Evolutionary conservation across 2,329 filamentous ascomycete genomes (phyloP).

Genomic region (Apiospora saccharicola): DNA sequence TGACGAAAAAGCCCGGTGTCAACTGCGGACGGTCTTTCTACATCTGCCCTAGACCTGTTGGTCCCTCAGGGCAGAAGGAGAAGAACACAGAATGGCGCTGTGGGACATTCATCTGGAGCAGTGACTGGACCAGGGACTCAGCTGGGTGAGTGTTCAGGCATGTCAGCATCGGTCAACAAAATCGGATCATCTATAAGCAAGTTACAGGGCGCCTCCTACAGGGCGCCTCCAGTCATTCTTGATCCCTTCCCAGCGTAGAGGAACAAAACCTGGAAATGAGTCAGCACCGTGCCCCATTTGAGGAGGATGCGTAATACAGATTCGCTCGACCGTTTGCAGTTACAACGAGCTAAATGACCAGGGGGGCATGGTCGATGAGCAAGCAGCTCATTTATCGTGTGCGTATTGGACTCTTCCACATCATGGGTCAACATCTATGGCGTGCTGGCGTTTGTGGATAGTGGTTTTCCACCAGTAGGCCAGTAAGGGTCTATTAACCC

Average conservation of each 20-base stretch:
- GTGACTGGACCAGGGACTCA: slow-evolving; percentile 57
- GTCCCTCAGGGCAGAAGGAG: slow-evolving; percentile 85
- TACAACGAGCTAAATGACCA: not conserved
- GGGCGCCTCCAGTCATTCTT: not conserved
- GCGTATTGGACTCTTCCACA: not conserved
- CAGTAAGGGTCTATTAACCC: too few species aligned
- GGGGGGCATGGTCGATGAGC: not conserved
- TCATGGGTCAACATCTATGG: not conserved
- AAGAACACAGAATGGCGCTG: slow-evolving; percentile 87
- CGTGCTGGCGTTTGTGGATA: not conserved
- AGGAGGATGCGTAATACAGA: not conserved
- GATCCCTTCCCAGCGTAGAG: not conserved
- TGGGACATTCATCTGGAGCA: slow-evolving; percentile 79
- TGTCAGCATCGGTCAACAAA: not conserved
- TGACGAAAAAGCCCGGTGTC: slow-evolving; percentile 87
- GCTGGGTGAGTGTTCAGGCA: not conserved
- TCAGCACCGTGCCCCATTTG: not conserved
- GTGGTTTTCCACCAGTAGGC: not conserved
- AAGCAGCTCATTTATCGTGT: not conserved
- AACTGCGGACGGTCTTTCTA: slow-evolving; percentile 78
- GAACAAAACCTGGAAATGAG: not conserved
- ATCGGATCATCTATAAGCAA: not conserved
- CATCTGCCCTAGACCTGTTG: slow-evolving; percentile 75
- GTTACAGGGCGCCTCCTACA: too few species aligned
- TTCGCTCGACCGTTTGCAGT: not conserved